Percentiles rank a stretch among this genome's conserved stretches.
phyloP scores from a whole-genome alignment of 345 rosid genomes.

The Linum lewisii region DNA sequence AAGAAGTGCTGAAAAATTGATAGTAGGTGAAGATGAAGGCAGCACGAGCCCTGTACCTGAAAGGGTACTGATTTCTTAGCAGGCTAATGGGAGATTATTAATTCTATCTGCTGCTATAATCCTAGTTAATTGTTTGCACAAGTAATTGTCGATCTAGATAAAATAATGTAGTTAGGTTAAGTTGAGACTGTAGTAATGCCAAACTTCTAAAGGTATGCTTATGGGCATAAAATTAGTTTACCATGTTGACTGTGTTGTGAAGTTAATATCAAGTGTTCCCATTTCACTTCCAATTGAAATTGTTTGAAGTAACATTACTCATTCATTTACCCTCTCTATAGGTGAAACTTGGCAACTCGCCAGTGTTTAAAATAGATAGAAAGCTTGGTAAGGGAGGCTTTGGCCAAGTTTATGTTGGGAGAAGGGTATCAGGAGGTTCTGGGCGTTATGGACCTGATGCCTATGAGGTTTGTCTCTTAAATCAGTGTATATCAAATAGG shows the following conservation, averaged over 20 bases:
- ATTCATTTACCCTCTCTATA: not conserved
- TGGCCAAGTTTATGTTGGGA: slow-evolving; percentile 24
- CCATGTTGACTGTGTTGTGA: not conserved
- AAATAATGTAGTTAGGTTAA: not conserved
- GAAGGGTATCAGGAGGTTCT: slow-evolving; percentile 13
- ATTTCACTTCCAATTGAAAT: not conserved
- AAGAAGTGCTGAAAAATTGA: slow-evolving; percentile 29
- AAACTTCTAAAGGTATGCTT: not conserved
- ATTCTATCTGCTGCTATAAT: not conserved
- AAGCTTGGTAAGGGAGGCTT: slow-evolving; percentile 22
- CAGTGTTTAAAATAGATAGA: slow-evolving; percentile 17
- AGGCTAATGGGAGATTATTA: not conserved
- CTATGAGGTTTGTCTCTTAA: slow-evolving; percentile 15
- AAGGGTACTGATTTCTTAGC: slow-evolving; percentile 20
- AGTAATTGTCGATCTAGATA: too few species aligned
- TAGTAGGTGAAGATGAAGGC: slow-evolving; percentile 30
- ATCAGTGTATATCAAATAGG: not conserved
- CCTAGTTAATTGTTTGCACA: not conserved
- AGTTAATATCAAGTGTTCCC: not conserved
- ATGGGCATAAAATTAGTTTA: too few species aligned
- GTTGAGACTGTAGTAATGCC: not conserved
- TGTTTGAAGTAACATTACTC: not conserved
- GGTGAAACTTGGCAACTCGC: slow-evolving; percentile 18
- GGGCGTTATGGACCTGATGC: slow-evolving; percentile 19
- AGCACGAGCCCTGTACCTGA: slow-evolving; percentile 33